phyloP scores from a whole-genome alignment of 2,329 filamentous ascomycete genomes.

The Colletotrichum sp. region DNA sequence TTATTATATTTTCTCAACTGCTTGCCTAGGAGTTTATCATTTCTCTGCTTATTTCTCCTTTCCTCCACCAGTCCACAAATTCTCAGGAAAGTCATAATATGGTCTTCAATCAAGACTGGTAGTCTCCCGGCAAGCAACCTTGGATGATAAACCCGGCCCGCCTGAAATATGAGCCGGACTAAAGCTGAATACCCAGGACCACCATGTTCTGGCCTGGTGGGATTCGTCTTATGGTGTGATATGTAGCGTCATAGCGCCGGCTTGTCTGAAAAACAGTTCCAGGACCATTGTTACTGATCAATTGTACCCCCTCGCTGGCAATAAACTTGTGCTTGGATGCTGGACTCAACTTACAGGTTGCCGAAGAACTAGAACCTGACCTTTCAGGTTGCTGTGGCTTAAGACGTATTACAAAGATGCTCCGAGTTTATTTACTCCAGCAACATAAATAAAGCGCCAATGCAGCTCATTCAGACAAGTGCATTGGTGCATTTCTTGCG shows the following conservation, averaged over 20 bases:
- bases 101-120: background rate
- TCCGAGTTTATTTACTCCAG: background rate
- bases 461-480: background rate
- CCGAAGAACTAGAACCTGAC: background rate
- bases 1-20: background rate
- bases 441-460: background rate
- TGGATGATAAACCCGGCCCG: background rate
- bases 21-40: background rate
- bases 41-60: background rate
- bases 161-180: background rate
- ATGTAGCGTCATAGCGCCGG: background rate
- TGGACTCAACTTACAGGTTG: background rate
- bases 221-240: background rate
- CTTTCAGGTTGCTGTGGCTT: background rate
- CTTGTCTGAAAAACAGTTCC: background rate
- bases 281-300: background rate
- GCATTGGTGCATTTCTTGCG: background rate
- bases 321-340: background rate
- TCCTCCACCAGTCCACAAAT: background rate
- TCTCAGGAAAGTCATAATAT: background rate
- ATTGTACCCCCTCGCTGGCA: background rate
- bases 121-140: background rate
- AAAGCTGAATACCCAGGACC: background rate
- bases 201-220: background rate
- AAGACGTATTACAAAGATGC: background rate